A percentile compares a stretch with the other conserved stretches of the same genome.
Conservation (phyloP, 116 monocot species). For the Zostera marina region DNA sequence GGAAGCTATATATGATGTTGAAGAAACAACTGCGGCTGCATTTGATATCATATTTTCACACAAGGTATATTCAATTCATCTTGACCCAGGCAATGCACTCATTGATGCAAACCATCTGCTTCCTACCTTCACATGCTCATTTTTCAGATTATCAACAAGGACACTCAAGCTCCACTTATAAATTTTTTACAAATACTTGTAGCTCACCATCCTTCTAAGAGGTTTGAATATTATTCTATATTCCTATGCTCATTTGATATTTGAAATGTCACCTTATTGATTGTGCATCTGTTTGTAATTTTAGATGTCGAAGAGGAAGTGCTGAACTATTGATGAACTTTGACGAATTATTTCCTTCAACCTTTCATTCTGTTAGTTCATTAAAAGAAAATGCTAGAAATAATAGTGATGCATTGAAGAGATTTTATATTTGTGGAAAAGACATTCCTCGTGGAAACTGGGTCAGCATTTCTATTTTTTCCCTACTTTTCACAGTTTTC, state of each 20-base stretch:
- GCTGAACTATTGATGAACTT: conserved; percentile 76
- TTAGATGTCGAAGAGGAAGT: conserved; percentile 78
- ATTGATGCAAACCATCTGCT: not conserved
- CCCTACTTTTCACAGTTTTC: not conserved
- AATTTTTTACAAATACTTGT: conserved; percentile 87
- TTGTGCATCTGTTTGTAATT: not conserved
- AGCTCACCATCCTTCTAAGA: conserved; percentile 92
- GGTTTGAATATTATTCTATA: conserved; percentile 16
- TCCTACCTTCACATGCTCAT: not conserved
- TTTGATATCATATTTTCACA: conserved; percentile 61
- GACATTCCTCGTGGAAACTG: conserved; percentile 90
- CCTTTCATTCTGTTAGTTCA: conserved; percentile 10
- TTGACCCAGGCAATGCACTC: not conserved
- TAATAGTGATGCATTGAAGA: conserved; percentile 16
- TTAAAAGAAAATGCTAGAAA: conserved; percentile 8
- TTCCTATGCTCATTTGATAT: not conserved
- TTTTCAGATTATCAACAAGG: conserved; percentile 63
- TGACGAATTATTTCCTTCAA: conserved; percentile 56
- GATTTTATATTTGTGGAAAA: conserved; percentile 63
- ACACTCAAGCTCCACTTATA: conserved; percentile 54
- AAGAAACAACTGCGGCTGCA: conserved; percentile 66
- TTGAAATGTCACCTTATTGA: not conserved
- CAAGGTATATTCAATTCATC: conserved; percentile 10
- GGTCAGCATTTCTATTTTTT: conserved; percentile 23
- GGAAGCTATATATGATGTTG: conserved; percentile 77